Base-by-base conservation (phyloP, 805 yeast genomes). In the Saccharomycopsis javanensis region DNA sequence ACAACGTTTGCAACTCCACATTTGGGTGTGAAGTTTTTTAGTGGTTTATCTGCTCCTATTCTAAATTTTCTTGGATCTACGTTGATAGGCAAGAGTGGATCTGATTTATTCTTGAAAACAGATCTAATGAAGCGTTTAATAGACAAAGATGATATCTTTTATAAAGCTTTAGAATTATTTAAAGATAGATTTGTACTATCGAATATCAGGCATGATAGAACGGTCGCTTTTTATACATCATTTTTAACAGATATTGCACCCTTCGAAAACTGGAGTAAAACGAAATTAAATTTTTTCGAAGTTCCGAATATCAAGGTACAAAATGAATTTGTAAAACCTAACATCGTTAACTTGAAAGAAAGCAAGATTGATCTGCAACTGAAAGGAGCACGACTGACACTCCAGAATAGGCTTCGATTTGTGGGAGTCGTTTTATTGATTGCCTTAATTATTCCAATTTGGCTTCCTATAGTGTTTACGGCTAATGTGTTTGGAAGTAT, bases 171-270 rank as follows among this genome's bases (percentile, higher is more conserved):
- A 53, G 57, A 65, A 10, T 65, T 64, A 58, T 91, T 91, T 67
- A 71, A 81, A 59, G 75, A 77, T 56, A 76, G 85, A 55, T 72
- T 80, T 2, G 67, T 82, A 1, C 72, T 89, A 57, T 90, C 96
- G 8, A 91, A 92, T 69, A 77, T 85, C 25, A 76, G 82, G 57
- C 83, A 87, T 66, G 98, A 91, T 69, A 75, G 97, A 59, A 81
- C 96, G 0, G 98, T 91, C 6, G 85, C 92, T 15, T 92, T 89
- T 68, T 87, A 82, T 71, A 88, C 97, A 0, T 77, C 96, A 0
- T 90, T 75, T 68, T 85, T 92, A 58, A 76, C 92, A 3, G 76
- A 82, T 31, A 78, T 76, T 59, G 81, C 87, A 56, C 96, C 96
- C 1, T 90, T 89, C 67, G 82, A 82, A 35, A 71, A 73, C n/a